phyloP scores from a whole-genome alignment of 176 grass and related monocot genomes.

The Raddia distichophylla region DNA sequence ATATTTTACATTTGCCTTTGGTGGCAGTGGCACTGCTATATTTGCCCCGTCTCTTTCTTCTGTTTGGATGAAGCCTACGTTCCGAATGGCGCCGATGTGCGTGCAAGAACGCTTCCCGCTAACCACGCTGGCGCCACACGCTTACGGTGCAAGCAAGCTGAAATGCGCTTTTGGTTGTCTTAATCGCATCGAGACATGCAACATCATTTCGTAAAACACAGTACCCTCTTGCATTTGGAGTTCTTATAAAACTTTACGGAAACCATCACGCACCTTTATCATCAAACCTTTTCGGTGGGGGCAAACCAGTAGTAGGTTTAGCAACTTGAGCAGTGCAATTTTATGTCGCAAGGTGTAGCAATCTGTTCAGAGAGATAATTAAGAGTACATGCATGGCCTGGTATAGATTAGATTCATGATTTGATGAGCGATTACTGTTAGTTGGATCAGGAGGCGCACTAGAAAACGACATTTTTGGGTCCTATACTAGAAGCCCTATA shows the following conservation, averaged over 20 bases:
- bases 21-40: not conserved
- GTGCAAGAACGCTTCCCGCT: not conserved
- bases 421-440: not conserved
- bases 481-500: not conserved
- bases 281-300: not conserved
- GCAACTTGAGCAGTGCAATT: not conserved
- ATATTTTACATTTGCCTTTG: not conserved
- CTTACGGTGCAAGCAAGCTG: not conserved
- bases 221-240: not conserved
- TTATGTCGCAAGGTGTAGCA: not conserved
- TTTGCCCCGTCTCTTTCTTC: not conserved
- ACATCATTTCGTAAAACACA: not conserved
- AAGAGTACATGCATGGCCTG: not conserved
- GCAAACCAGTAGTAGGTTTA: not conserved
- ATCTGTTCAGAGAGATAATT: not conserved
- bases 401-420: not conserved
- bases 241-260: not conserved
- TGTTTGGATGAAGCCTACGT: not conserved
- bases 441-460: not conserved
- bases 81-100: not conserved
- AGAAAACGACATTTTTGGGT: not conserved
- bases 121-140: not conserved
- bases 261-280: not conserved
- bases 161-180: not conserved
- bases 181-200: not conserved